A percentile compares a stretch with the other conserved stretches of the same genome.
Conservation (phyloP, 306 rosid species). For the Cucurbita ficifolia region DNA sequence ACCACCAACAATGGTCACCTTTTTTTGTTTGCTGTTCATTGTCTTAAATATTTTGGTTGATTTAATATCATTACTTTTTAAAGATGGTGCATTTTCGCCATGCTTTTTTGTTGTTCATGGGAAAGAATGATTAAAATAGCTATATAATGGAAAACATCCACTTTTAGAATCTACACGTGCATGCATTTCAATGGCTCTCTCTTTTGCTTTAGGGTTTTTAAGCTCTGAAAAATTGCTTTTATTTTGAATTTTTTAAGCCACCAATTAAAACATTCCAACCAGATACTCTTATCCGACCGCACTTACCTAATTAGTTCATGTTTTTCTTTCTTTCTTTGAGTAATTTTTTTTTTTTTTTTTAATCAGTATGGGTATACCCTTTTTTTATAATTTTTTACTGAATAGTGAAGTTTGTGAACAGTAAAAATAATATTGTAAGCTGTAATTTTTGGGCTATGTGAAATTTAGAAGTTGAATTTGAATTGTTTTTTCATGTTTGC, state of each 20-base stretch:
- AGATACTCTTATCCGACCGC: constrained; percentile 2
- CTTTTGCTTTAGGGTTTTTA: not conserved
- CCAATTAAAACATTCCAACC: not conserved
- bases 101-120: not conserved
- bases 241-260: not conserved
- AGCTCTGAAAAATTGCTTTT: not conserved
- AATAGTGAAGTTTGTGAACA: not conserved
- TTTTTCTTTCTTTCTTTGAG: not conserved
- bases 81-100: not conserved
- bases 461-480: not conserved
- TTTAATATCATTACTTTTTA: not conserved
- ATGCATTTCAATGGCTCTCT: constrained; percentile 2
- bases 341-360: not conserved
- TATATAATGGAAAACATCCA: constrained; percentile 1
- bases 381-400: not conserved
- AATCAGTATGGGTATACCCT: not conserved
- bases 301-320: not conserved
- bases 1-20: constrained; percentile 46
- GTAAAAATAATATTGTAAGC: not conserved
- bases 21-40: not conserved
- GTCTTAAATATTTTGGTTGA: not conserved
- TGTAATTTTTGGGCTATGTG: not conserved
- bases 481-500: not conserved
- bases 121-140: not conserved
- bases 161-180: constrained; percentile 11